Percentiles rank a stretch among this genome's conserved stretches.
phyloP scores from a whole-genome alignment of 331 rosid genomes.

The Quercus tomentella region DNA sequence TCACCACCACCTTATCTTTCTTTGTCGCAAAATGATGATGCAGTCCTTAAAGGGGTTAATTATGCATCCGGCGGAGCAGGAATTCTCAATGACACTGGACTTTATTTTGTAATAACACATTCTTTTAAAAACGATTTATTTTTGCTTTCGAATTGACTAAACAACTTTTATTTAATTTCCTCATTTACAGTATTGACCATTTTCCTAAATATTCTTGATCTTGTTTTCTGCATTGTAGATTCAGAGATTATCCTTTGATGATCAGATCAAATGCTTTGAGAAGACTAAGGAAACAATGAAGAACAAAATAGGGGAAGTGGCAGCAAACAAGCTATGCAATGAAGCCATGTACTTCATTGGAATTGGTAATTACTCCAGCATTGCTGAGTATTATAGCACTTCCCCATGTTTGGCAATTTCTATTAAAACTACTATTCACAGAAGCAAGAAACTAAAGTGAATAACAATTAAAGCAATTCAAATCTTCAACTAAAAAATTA shows the following conservation, averaged over 20 bases:
- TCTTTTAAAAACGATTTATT: background rate
- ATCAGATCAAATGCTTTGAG: constrained; percentile 60
- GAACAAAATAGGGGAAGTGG: constrained; percentile 46
- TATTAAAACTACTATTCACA: no score
- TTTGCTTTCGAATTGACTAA: background rate
- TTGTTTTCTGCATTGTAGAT: constrained; percentile 34
- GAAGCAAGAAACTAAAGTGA: no score
- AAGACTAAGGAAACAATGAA: constrained; percentile 41
- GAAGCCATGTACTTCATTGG: constrained; percentile 77
- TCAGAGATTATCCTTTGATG: constrained; percentile 72
- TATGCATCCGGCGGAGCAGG: constrained; percentile 98
- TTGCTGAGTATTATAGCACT: background rate
- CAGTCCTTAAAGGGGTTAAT: constrained; percentile 60
- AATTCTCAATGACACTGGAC: constrained; percentile 82
- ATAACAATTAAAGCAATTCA: no score
- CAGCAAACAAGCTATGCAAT: constrained; percentile 49
- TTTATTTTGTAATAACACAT: constrained; percentile 63
- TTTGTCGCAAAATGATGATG: constrained; percentile 48
- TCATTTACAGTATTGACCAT: background rate
- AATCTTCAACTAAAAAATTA: background rate
- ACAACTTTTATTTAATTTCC: background rate
- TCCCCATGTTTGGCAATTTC: background rate
- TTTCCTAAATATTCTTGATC: background rate
- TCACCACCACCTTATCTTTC: constrained; percentile 81
- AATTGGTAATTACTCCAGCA: constrained; percentile 41